Percentiles rank a stretch among this genome's conserved stretches.
Evolutionary conservation across 345 rosid species (phyloP).

Genomic region (Camelina neglecta): DNA sequence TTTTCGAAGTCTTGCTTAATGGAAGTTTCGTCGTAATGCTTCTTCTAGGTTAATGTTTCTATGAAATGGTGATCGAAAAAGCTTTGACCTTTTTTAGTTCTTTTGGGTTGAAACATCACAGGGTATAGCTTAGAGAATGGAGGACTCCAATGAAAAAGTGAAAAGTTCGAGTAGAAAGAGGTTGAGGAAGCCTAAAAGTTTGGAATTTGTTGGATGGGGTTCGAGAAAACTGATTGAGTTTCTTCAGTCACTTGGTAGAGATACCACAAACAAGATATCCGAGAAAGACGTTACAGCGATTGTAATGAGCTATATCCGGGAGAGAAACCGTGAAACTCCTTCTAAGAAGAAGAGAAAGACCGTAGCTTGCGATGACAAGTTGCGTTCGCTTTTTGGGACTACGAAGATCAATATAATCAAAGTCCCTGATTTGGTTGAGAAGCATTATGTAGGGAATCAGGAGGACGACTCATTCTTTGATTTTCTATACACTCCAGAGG

Average conservation of each 20-base stretch:
- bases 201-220: conserved; percentile 75
- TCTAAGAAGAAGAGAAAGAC: conserved; percentile 40
- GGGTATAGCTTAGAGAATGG: conserved; percentile 25
- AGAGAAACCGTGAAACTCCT: conserved; percentile 46
- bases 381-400: conserved; percentile 60
- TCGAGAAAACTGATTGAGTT: conserved; percentile 67
- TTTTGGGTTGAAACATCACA: conserved; percentile 9
- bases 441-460: conserved; percentile 69
- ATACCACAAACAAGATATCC: conserved; percentile 52
- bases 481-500: conserved; percentile 43
- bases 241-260: conserved; percentile 60
- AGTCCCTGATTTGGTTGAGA: conserved; percentile 62
- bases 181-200: conserved; percentile 48
- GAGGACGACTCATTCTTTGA: conserved; percentile 51
- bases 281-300: conserved; percentile 54
- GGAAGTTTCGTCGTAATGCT: neutral
- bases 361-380: conserved; percentile 59
- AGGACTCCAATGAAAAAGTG: conserved; percentile 38
- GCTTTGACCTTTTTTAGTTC: neutral
- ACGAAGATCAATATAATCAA: conserved; percentile 49
- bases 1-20: no score
- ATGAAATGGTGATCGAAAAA: neutral
- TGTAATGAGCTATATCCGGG: conserved; percentile 52
- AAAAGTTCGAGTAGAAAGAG: conserved; percentile 42
- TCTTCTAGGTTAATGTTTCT: neutral